These are phyloP conservation scores for Lactifluus hygrophoroides DNA, from an alignment of 768 basidiomycete species.

Conservation along the genomic window DNA sequence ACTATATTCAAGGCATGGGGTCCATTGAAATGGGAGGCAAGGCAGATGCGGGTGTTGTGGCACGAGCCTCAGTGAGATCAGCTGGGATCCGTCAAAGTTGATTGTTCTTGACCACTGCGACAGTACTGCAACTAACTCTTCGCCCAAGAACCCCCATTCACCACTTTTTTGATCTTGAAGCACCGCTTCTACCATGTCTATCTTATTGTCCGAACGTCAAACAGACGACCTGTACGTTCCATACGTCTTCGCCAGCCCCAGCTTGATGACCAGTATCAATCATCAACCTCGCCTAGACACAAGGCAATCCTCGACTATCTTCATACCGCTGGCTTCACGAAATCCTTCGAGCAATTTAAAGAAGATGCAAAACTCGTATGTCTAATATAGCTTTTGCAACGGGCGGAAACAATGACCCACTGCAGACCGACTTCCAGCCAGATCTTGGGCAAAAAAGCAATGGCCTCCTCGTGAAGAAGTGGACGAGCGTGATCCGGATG, in stretches of 20 bases:
- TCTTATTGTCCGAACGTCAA: conserved; percentile 15
- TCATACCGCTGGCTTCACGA: conserved; percentile 26
- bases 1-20: too few species aligned
- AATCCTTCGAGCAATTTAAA: conserved; percentile 29
- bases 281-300: conserved; percentile 24
- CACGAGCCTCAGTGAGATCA: background rate
- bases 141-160: background rate
- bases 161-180: background rate
- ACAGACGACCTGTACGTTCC: conserved; percentile 14
- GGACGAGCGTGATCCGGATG: conserved; percentile 23
- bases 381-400: background rate
- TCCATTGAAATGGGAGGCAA: too few species aligned
- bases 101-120: background rate
- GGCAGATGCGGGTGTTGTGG: background rate
- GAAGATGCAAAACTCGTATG: conserved; percentile 22
- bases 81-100: background rate
- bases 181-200: conserved; percentile 4
- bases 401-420: background rate
- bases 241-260: background rate
- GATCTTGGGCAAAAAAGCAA: conserved; percentile 23
- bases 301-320: conserved; percentile 33
- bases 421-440: conserved; percentile 26
- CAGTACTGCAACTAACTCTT: conserved; percentile 3
- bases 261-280: background rate
- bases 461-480: conserved; percentile 22